Evolutionary conservation across 805 yeast genomes (phyloP), one percentile per base, ranked within the genome.

Genomic region (Wickerhamomyces ciferrii): DNA sequence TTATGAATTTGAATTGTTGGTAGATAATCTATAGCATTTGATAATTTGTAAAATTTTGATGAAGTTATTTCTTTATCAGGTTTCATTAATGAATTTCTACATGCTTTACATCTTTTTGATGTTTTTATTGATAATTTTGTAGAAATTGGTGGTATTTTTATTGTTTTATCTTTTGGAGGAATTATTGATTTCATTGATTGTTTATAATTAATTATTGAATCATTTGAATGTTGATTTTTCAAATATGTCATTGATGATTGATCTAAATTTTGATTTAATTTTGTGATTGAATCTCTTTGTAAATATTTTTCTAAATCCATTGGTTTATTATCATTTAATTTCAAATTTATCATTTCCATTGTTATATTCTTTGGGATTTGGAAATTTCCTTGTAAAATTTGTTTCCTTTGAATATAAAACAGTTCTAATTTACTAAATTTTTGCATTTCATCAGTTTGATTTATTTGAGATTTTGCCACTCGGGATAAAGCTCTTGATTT

Each of bases 41-140:
- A 52, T 17, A 60, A 41, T 37, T 58, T 60, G 43, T 60, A 60
- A 41, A 61, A 61, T 39, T 58, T 61, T 3, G 50, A 51, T 3
- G 63, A 59, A 2, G 42, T 13, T 13, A 59, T 52, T 13, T 53
- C 60, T 1, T 42, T 25, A 24, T 61, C 65, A 14, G 65, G 65
- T 42, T 60, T 60, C 56, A 59, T 53, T 17, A 61, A 32, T 6
- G 53, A 50, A 2, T 52, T 42, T 8, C 65, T 53, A 39, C 65
- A 61, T 6, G 61, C 54, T 46, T 61, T 61, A 40, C 65, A 61
- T 3, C 62, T 39, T 37, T 54, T 56, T 10, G 61, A 50, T 10
- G 46, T 44, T 42, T 60, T 61, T 1, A 58, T 49, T 39, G 46
- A 17, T 4, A 61, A 47, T 23, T 44, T 51, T 8, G 58, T 53